Evolutionary conservation across 2,329 filamentous ascomycete genomes (phyloP).

Genomic region (Lithohypha guttulata): DNA sequence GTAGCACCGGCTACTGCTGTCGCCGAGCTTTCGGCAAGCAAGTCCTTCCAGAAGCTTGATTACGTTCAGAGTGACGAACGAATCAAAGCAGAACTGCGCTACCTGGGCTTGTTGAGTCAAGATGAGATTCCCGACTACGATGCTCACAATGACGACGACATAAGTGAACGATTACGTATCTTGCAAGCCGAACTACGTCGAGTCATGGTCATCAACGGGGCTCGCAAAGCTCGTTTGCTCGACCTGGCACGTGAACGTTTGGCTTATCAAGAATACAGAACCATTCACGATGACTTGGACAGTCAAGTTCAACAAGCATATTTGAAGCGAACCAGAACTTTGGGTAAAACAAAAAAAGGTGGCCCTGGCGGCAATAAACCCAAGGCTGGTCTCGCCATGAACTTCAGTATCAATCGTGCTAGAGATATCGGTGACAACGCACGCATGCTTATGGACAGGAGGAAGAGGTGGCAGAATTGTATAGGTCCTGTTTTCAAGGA

Average conservation of each 20-base stretch:
- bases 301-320: conserved; percentile 90
- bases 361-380: conserved; percentile 50
- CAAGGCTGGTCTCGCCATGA: conserved; percentile 40
- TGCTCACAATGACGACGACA: conserved; percentile 83
- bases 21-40: conserved; percentile 58
- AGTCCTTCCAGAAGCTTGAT: conserved; percentile 68
- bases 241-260: conserved; percentile 86
- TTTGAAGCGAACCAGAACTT: conserved; percentile 84
- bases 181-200: conserved; percentile 74
- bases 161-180: conserved; percentile 76
- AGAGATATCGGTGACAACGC: conserved; percentile 78
- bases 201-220: conserved; percentile 78
- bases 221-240: conserved; percentile 73
- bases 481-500: conserved; percentile 86
- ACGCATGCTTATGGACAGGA: conserved; percentile 81
- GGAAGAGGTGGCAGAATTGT: conserved; percentile 77
- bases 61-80: conserved; percentile 82
- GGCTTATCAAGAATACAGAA: conserved; percentile 93
- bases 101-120: conserved; percentile 73
- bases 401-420: conserved; percentile 50
- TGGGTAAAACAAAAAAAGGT: conserved; percentile 88
- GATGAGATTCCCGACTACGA: conserved; percentile 70
- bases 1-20: conserved; percentile 66
- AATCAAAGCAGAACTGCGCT: conserved; percentile 77
- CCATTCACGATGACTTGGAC: conserved; percentile 93